phyloP scores from a whole-genome alignment of 129 eudicot species.

The Solidago caesia region DNA sequence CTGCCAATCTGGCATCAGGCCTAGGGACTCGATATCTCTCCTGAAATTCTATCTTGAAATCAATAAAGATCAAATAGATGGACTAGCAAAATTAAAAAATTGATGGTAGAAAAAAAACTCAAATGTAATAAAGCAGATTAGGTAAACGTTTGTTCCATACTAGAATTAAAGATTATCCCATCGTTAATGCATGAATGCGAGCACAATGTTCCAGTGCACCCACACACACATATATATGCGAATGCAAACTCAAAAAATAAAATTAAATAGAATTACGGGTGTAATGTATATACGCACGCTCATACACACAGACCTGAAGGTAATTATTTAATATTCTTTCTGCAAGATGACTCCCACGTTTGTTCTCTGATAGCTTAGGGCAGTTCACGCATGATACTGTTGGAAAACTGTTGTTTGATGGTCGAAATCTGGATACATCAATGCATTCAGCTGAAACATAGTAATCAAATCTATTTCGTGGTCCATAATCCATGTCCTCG shows the following conservation, averaged over 20 bases:
- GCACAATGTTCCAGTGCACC: no score
- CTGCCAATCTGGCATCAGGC: no score
- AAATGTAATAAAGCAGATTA: no score
- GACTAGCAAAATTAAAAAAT: no score
- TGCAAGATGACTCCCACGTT: background rate
- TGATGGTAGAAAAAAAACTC: no score
- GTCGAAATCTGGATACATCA: constrained; percentile 12
- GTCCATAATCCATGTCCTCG: constrained; percentile 21
- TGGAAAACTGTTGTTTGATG: constrained; percentile 7
- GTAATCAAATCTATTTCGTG: constrained; percentile 7
- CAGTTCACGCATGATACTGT: constrained; percentile 19
- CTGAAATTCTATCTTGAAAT: no score
- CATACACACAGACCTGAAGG: constrained; percentile 5
- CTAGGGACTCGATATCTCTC: no score
- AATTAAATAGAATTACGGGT: background rate
- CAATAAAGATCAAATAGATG: no score
- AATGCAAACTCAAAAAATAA: background rate
- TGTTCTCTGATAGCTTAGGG: constrained; percentile 7
- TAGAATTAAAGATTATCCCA: no score
- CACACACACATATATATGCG: background rate
- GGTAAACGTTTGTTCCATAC: no score
- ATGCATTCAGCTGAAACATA: background rate
- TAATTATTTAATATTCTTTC: constrained; percentile 13
- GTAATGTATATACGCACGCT: no score
- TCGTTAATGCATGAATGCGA: no score